phyloP scores from a whole-genome alignment of 495 filamentous ascomycete genomes.

The Xylaria acuta region DNA sequence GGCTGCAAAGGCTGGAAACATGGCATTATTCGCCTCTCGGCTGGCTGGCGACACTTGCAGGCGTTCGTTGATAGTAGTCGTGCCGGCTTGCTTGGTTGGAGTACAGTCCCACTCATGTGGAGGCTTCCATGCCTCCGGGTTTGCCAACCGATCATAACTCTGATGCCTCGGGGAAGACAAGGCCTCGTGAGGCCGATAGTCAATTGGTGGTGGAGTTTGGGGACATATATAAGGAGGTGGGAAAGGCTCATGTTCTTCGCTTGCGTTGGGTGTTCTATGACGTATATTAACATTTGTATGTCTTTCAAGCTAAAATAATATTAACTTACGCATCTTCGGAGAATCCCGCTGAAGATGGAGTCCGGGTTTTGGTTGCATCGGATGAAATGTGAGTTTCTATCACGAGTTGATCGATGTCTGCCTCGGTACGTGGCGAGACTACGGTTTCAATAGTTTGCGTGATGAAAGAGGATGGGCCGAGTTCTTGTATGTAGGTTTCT shows the following conservation, averaged over 20 bases:
- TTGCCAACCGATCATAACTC: conserved; percentile 31
- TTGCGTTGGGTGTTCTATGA: conserved; percentile 29
- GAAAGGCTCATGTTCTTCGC: conserved; percentile 35
- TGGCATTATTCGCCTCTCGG: conserved; percentile 30
- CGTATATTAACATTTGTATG: conserved; percentile 11
- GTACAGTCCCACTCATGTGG: conserved; percentile 47
- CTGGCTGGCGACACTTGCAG: conserved; percentile 23
- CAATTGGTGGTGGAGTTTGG: conserved; percentile 35
- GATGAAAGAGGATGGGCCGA: conserved; percentile 48
- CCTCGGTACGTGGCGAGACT: conserved; percentile 40
- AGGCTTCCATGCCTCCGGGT: conserved; percentile 51
- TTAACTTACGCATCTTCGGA: conserved; percentile 34
- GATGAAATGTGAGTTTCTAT: conserved; percentile 47
- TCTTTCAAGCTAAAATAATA: background rate
- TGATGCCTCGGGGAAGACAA: conserved; percentile 33
- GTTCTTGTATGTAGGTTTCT: conserved; percentile 40
- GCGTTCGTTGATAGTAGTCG: conserved; percentile 27
- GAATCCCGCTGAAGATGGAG: conserved; percentile 29
- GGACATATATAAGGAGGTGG: conserved; percentile 31
- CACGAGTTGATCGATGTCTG: conserved; percentile 38
- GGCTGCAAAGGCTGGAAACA: conserved; percentile 39
- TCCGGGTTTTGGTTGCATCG: conserved; percentile 32
- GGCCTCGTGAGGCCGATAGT: conserved; percentile 24
- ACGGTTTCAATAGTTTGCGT: conserved; percentile 45
- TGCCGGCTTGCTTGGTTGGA: conserved; percentile 26